These are phyloP conservation scores for Orbilia ellipsospora DNA, from an alignment of 2,329 filamentous ascomycete species.

Conservation along the genomic window DNA sequence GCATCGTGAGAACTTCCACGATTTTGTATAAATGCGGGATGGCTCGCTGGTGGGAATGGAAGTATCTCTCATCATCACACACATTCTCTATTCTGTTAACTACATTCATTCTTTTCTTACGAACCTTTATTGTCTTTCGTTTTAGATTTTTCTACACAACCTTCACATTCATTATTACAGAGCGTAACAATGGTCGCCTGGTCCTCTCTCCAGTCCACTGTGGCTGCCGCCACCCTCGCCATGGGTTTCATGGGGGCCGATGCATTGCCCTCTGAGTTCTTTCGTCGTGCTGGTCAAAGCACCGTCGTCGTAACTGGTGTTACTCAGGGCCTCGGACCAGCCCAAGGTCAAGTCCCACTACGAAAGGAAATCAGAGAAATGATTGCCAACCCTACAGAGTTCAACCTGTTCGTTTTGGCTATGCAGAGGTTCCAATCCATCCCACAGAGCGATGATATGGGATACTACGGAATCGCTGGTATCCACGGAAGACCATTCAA, in stretches of 20 bases:
- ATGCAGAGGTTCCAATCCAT: slow-evolving; percentile 13
- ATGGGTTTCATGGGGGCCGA: slow-evolving; percentile 12
- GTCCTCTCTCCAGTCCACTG: slow-evolving; percentile 24
- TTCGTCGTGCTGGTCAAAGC: slow-evolving; percentile 16
- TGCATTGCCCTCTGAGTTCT: slow-evolving; percentile 12
- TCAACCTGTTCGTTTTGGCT: slow-evolving; percentile 60
- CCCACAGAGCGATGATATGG: slow-evolving; percentile 6
- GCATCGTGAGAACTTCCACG: too few relatives aligned
- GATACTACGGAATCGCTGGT: slow-evolving; percentile 18
- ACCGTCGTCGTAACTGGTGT: slow-evolving; percentile 13
- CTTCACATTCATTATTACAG: not conserved
- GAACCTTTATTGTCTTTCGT: not conserved
- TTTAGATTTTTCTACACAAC: not conserved
- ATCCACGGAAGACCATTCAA: slow-evolving; percentile 35
- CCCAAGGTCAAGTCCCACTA: slow-evolving; percentile 25
- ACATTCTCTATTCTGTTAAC: not conserved
- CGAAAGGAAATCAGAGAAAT: slow-evolving; percentile 39
- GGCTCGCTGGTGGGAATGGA: too few relatives aligned
- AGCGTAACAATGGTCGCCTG: slow-evolving; percentile 16
- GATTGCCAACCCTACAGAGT: slow-evolving; percentile 26
- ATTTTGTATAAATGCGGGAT: too few relatives aligned
- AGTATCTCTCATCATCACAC: too few relatives aligned
- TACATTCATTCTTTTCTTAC: not conserved
- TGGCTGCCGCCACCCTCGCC: slow-evolving; percentile 17
- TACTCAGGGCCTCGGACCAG: slow-evolving; percentile 28